These are phyloP conservation scores for Petunia hybrid DNA, from an alignment of 305 asterid species.

Conservation along the genomic window DNA sequence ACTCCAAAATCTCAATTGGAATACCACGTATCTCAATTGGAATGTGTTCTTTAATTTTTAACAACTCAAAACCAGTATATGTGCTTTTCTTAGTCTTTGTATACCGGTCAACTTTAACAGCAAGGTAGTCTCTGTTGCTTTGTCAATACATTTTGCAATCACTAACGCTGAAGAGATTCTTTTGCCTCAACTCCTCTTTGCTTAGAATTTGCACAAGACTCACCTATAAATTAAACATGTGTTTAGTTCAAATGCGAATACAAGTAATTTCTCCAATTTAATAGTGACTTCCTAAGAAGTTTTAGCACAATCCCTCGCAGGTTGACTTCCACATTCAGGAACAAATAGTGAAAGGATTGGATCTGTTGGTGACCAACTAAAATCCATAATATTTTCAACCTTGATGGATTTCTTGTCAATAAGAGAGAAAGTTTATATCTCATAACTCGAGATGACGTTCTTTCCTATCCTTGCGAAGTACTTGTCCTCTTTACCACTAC, in stretches of 20 bases:
- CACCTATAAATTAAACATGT: conserved; percentile 54
- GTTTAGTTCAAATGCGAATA: conserved; percentile 20
- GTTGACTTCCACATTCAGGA: conserved; percentile 99
- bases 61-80: conserved; percentile 94
- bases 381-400: conserved; percentile 88
- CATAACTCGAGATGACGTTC: conserved; percentile 81
- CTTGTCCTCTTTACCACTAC: conserved; percentile 89
- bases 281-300: not conserved
- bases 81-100: conserved; percentile 95
- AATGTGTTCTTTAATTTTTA: conserved; percentile 89
- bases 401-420: conserved; percentile 88
- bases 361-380: conserved; percentile 96
- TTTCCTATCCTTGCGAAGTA: conserved; percentile 93
- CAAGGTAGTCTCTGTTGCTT: conserved; percentile 95
- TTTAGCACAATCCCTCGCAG: conserved; percentile 75
- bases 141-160: conserved; percentile 99
- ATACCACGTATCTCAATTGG: conserved; percentile 55
- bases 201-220: conserved; percentile 94
- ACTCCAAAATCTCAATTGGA: conserved; percentile 71
- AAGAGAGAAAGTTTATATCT: conserved; percentile 87
- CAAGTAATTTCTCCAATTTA: not conserved
- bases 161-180: conserved; percentile 94
- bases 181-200: conserved; percentile 94
- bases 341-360: conserved; percentile 87
- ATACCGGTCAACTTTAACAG: conserved; percentile 95